Percentiles rank a stretch among this genome's conserved stretches.
Evolutionary conservation across 2,329 filamentous ascomycete genomes (phyloP).

Genomic region (Calonectria ilicicola): DNA sequence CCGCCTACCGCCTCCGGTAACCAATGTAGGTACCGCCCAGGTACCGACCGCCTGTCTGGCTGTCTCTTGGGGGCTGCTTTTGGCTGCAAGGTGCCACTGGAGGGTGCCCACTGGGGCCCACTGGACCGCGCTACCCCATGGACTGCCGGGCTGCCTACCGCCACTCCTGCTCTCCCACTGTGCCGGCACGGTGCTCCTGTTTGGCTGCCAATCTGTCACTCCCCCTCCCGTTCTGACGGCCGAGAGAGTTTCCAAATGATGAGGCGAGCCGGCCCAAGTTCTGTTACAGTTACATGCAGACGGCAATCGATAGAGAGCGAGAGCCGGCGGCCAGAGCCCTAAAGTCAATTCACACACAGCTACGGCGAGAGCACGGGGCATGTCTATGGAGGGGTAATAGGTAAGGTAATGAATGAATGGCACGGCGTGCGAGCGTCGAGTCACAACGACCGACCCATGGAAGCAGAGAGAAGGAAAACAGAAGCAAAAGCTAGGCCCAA

Average conservation of each 20-base stretch:
- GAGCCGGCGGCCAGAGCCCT: not conserved
- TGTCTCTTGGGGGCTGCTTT: not conserved
- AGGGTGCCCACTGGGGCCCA: not conserved
- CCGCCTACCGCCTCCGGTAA: conserved; percentile 2
- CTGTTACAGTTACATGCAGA: not conserved
- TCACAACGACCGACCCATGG: not conserved
- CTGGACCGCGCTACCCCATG: conserved; percentile 1
- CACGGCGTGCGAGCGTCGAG: not conserved
- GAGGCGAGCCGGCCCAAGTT: not conserved
- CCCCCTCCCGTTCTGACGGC: not conserved
- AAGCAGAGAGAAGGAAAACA: conserved; percentile 6
- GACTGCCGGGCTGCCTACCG: conserved; percentile 9
- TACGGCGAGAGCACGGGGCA: not conserved
- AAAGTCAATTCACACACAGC: conserved; percentile 4
- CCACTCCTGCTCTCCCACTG: not conserved
- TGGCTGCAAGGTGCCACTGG: conserved; percentile 9
- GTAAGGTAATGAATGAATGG: not conserved
- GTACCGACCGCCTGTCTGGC: conserved; percentile 9
- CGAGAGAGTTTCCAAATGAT: not conserved
- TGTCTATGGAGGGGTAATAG: not conserved
- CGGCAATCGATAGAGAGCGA: not conserved
- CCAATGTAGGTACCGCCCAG: conserved; percentile 9
- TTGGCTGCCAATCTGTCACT: not conserved
- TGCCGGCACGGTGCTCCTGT: not conserved
- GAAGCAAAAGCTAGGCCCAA: not conserved